These are phyloP conservation scores for Harrya chromipes DNA, from an alignment of 768 basidiomycete species.

Conservation along the genomic window DNA sequence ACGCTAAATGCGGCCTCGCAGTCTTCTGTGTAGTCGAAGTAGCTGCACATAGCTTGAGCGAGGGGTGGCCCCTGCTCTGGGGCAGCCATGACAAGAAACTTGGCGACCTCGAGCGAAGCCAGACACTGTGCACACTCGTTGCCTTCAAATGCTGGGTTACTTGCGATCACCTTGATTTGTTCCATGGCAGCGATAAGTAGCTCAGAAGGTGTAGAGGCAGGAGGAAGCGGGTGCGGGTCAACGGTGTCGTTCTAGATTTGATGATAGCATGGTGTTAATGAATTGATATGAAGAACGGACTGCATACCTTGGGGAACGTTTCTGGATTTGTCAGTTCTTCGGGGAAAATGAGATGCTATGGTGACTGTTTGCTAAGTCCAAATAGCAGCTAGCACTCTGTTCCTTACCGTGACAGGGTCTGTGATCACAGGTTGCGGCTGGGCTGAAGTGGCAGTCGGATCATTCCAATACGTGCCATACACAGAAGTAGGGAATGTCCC, in stretches of 20 bases:
- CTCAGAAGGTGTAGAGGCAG: constrained; percentile 24
- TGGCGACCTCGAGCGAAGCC: constrained; percentile 37
- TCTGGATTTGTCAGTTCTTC: constrained; percentile 59
- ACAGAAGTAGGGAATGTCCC: constrained; percentile 59
- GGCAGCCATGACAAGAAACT: constrained; percentile 41
- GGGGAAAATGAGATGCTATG: constrained; percentile 53
- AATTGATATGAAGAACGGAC: neutral
- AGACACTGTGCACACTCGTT: constrained; percentile 38
- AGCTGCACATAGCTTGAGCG: constrained; percentile 39
- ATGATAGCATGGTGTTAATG: neutral
- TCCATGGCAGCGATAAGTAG: constrained; percentile 37
- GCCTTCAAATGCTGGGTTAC: constrained; percentile 34
- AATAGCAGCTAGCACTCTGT: neutral
- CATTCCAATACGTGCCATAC: constrained; percentile 60
- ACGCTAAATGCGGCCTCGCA: constrained; percentile 35
- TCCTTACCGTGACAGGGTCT: constrained; percentile 59
- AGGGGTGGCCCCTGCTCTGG: constrained; percentile 41
- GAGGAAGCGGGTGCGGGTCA: constrained; percentile 44
- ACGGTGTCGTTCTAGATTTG: constrained; percentile 36
- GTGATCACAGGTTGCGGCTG: constrained; percentile 70
- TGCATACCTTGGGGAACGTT: constrained; percentile 44
- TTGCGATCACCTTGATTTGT: constrained; percentile 37
- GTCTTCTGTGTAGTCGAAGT: constrained; percentile 36
- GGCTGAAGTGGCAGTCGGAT: constrained; percentile 65
- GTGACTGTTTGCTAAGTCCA: neutral